phyloP scores from a whole-genome alignment of 2,329 filamentous ascomycete species.

The Fusarium stilboides region DNA sequence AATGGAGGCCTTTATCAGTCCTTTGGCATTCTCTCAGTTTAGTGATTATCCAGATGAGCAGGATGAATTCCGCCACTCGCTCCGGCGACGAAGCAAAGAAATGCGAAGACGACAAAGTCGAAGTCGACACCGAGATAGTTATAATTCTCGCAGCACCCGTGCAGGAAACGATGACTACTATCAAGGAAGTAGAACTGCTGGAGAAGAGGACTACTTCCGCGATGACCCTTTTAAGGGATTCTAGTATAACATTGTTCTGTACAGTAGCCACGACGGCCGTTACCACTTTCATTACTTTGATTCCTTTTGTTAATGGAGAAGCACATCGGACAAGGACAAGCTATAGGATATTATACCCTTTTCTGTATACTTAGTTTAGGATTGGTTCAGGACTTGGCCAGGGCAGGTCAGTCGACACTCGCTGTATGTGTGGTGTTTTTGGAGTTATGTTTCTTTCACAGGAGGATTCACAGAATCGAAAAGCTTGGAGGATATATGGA shows the following conservation, averaged over 20 bases:
- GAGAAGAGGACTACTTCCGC: slow-evolving; percentile 71
- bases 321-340: slow-evolving; percentile 22
- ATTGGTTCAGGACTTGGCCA: slow-evolving; percentile 13
- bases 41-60: slow-evolving; percentile 65
- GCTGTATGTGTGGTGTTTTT: slow-evolving; percentile 37
- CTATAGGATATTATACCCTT: slow-evolving; percentile 45
- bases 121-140: slow-evolving; percentile 68
- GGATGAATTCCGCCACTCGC: slow-evolving; percentile 64
- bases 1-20: slow-evolving; percentile 96
- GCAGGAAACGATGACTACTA: slow-evolving; percentile 64
- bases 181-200: slow-evolving; percentile 61
- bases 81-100: slow-evolving; percentile 70
- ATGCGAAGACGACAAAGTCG: slow-evolving; percentile 67
- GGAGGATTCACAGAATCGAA: slow-evolving; percentile 19
- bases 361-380: slow-evolving; percentile 43
- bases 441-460: slow-evolving; percentile 13
- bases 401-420: slow-evolving; percentile 23
- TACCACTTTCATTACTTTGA: slow-evolving; percentile 32
- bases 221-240: slow-evolving; percentile 76
- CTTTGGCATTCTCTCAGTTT: slow-evolving; percentile 66
- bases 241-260: slow-evolving; percentile 52
- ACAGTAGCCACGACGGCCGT: slow-evolving; percentile 25
- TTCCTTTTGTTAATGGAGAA: slow-evolving; percentile 31
- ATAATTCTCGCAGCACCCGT: slow-evolving; percentile 62
- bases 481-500: slow-evolving; percentile 11